Percentiles rank a stretch among this genome's conserved stretches.
Conservation (phyloP, 2,329 filamentous ascomycete species). For the Apiospora sp. region DNA sequence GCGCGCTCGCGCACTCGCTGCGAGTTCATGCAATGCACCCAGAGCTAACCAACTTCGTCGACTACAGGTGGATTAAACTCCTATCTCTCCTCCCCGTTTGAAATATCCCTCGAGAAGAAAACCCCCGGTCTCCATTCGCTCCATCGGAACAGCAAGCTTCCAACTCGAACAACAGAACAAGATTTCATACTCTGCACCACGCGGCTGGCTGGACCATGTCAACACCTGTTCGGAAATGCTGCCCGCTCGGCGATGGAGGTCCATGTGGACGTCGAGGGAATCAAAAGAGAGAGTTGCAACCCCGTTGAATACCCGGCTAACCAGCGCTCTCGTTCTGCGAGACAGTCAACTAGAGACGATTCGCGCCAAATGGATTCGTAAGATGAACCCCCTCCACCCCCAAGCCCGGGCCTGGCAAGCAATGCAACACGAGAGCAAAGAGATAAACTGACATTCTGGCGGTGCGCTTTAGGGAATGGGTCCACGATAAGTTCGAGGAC, state of each 20-base stretch:
- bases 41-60: slow-evolving; percentile 32
- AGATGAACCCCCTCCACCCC: slow-evolving; percentile 38
- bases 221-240: slow-evolving; percentile 4
- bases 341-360: slow-evolving; percentile 63
- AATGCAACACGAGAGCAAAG: not conserved
- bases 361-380: slow-evolving; percentile 76
- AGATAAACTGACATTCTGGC: slow-evolving; percentile 36
- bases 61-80: slow-evolving; percentile 44
- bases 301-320: slow-evolving; percentile 51
- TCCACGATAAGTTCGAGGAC: slow-evolving; percentile 89
- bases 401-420: slow-evolving; percentile 8
- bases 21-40: not conserved
- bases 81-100: slow-evolving; percentile 41
- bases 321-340: slow-evolving; percentile 58
- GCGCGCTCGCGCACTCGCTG: not conserved
- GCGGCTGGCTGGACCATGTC: slow-evolving; percentile 5
- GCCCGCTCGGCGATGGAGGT: slow-evolving; percentile 41
- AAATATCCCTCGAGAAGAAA: slow-evolving; percentile 39
- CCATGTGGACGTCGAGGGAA: slow-evolving; percentile 30
- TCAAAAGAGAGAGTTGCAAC: slow-evolving; percentile 45
- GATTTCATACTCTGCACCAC: not conserved
- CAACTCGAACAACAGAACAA: slow-evolving; percentile 34
- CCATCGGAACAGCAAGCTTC: slow-evolving; percentile 40
- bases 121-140: slow-evolving; percentile 45
- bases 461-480: slow-evolving; percentile 76